phyloP scores from a whole-genome alignment of 2,329 filamentous ascomycete genomes.

The Penicillium sp. region DNA sequence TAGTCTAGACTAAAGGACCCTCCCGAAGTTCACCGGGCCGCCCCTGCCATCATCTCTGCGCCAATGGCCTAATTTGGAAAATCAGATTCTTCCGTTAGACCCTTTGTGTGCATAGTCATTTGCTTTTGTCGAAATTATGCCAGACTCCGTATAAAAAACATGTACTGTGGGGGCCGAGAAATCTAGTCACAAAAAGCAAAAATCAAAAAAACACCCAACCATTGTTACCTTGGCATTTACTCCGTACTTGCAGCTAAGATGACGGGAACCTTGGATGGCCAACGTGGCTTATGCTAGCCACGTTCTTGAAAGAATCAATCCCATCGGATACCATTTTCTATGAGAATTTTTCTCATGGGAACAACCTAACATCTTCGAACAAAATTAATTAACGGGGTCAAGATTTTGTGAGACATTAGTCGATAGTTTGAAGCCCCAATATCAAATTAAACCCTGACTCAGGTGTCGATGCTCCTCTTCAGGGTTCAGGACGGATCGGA shows the following conservation, averaged over 20 bases:
- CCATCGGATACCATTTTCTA: neutral
- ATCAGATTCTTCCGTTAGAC: neutral
- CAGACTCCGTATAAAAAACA: too few relatives aligned
- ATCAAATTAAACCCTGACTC: neutral
- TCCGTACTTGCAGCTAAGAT: neutral
- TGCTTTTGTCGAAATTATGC: too few relatives aligned
- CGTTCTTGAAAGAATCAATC: neutral
- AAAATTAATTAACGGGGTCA: neutral
- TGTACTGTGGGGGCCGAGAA: too few relatives aligned
- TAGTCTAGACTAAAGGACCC: constrained; percentile 5
- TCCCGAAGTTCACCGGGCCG: neutral
- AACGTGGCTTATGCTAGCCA: neutral
- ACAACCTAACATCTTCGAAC: neutral
- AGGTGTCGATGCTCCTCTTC: neutral
- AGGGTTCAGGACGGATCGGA: neutral
- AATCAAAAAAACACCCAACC: too few relatives aligned
- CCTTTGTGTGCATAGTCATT: neutral
- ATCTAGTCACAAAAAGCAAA: too few relatives aligned
- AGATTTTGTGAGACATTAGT: neutral
- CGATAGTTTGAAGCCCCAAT: neutral
- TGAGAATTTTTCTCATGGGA: neutral
- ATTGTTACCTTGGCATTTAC: neutral
- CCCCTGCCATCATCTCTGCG: constrained; percentile 3
- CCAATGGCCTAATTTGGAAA: constrained; percentile 1
- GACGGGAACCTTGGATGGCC: neutral